Base-by-base conservation (phyloP, 2,329 filamentous ascomycete species). In the Talaromyces rugulosus region DNA sequence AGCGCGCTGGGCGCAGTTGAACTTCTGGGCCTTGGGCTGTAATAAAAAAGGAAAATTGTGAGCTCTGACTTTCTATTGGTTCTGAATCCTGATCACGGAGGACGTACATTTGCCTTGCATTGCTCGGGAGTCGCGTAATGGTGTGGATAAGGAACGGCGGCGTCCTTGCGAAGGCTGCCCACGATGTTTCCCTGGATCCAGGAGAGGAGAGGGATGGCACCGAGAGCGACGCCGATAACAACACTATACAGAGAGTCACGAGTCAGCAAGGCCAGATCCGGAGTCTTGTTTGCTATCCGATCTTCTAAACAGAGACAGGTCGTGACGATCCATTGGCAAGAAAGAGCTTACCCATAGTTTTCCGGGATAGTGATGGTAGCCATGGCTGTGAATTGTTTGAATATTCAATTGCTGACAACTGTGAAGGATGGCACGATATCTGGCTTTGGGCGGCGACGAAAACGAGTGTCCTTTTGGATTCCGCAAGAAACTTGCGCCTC, bases 141-240 rank as follows among this genome's bases (percentile, higher is more conserved):
- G 74, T 84, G 82, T 14, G 86, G 86, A 72, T 87, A 87, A 16
- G 78, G 77, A 63, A 87, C 75, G 50, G 80, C 77, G 64, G 85
- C 83, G 3, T 72, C 68, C 66, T 80, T 82, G 74, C 86, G 83
- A 72, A 79, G 75, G 27, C 50, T 27, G 53, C 69, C 70, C 33
- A 82, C 79, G 69, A 82, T 76, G 16, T 28, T 59, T 66, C 80
- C 81, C 69, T 87, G 85, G 74, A 80, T 80, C 67, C 77, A 76
- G 62, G 75, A 74, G 50, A 87, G 76, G 69, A 86, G 68, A 70
- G 78, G 79, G 44, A 85, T 83, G 63, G 80, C 82, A 62, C 80
- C 80, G 64, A 84, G 78, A 40, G 82, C 80, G 66, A 84, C 75
- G 68, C 78, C 75, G 69, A 86, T 76, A 72, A 85, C 83, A 71